Percentiles rank a stretch among this genome's conserved stretches.
Conservation (phyloP, 257 asterid species). For the Henckelia pumila region DNA sequence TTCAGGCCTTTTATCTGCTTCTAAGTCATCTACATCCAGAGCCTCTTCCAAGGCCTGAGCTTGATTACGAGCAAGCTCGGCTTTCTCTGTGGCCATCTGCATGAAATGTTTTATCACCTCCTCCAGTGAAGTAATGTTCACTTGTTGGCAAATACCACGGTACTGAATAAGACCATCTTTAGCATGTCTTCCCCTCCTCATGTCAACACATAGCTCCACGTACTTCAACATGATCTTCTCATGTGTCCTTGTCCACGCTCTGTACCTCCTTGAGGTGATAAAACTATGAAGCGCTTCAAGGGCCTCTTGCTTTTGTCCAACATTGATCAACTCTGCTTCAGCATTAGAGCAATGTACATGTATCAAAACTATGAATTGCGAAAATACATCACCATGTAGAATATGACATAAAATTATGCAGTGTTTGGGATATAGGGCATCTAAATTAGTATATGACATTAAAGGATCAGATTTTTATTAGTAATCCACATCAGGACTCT, state of each 20-base stretch:
- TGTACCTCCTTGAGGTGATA: slow-evolving; percentile 79
- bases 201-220: slow-evolving; percentile 90
- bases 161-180: slow-evolving; percentile 94
- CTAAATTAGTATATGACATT: no score
- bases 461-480: no score
- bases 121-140: slow-evolving; percentile 76
- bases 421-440: no score
- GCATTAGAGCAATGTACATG: not conserved
- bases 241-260: slow-evolving; percentile 92
- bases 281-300: slow-evolving; percentile 82
- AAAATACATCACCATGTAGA: no score
- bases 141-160: slow-evolving; percentile 93
- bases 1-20: slow-evolving; percentile 93
- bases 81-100: slow-evolving; percentile 90
- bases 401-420: no score
- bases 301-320: slow-evolving; percentile 91
- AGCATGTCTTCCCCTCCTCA: slow-evolving; percentile 94
- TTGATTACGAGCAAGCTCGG: slow-evolving; percentile 76
- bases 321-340: slow-evolving; percentile 80
- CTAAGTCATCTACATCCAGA: slow-evolving; percentile 83
- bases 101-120: slow-evolving; percentile 95
- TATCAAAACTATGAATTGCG: not conserved
- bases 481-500: no score
- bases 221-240: slow-evolving; percentile 88
- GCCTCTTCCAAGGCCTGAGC: slow-evolving; percentile 91